Base-by-base conservation (phyloP, 2,329 filamentous ascomycete species). In the Verticillium zaregamsianum region DNA sequence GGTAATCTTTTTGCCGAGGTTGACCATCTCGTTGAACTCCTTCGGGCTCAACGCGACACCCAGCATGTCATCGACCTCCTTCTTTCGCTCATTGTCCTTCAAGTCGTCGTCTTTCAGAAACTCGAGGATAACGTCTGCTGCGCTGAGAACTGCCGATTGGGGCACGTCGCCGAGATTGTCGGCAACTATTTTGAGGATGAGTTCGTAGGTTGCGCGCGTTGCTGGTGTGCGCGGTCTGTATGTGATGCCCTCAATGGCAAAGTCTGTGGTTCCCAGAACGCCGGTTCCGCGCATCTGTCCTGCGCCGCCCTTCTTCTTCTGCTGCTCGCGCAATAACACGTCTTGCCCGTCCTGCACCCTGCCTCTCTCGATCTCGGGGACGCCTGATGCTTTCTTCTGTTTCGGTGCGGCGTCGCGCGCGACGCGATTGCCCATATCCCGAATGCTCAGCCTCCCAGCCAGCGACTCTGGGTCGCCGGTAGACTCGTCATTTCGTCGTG, bases 21-120 rank as follows among this genome's bases (percentile, higher is more conserved):
- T 99, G 61, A 98, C 89, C 67, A 99, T 79, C 78, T 98, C 94
- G 72, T 98, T 98, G 80, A 98, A 99, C 74, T 97, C 90, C 73
- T 97, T 96, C 1, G 92, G 86, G 57, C 84, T 89, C 80, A 97
- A 86, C 0, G 88, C 87, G 39, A 85, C 85, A n/a, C 94, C 95
- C 52, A 99, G 77, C 63, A 98, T 87, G 66, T 98, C 95, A 69
- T 99, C 95, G 54, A 98, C 87, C 74, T 97, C 93, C 77, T 93
- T 97, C 81, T 99, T 99, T 82, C 96, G 97, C 74, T 99, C 95
- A 63, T 96, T 91, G 73, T 99, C 95, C 75, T 98, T 98, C 79
- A 97, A 81, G 65, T 93, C 90, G 65, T 97, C 93, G 68, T 98
- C 93, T 76, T 99, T 99, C 55, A 99, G 80, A 65, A 90, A 92